Conservation (phyloP, 805 yeast genomes). For the Brettanomyces nanus region DNA sequence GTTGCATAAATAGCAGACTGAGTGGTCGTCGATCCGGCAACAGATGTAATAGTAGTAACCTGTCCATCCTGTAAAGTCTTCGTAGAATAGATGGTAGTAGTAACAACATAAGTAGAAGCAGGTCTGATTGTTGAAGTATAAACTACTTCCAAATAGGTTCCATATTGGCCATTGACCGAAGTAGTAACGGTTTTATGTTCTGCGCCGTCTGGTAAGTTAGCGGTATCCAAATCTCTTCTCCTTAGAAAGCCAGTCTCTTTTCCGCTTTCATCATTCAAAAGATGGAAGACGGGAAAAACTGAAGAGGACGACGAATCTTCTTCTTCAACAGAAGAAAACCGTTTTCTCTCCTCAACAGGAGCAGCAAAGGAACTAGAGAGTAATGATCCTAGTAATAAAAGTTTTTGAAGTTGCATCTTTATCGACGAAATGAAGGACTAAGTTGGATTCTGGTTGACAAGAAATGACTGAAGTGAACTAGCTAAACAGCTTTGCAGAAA, state of each 20-base stretch:
- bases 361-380: not conserved
- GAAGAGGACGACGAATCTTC: not conserved
- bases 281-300: not conserved
- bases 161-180: constrained; percentile 11
- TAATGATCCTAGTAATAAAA: not conserved
- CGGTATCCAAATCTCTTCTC: constrained; percentile 1
- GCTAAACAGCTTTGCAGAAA: too few species aligned
- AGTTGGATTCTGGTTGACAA: too few species aligned
- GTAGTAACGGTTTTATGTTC: constrained; percentile 15
- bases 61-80: constrained; percentile 1
- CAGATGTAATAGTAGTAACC: constrained; percentile 5
- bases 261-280: not conserved
- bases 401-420: not conserved
- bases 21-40: constrained; percentile 1
- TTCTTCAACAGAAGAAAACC: not conserved
- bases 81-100: constrained; percentile 1
- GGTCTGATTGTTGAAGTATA: constrained; percentile 22
- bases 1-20: constrained; percentile 3
- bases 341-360: not conserved
- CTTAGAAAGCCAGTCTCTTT: not conserved
- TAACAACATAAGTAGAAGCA: constrained; percentile 14
- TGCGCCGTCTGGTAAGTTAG: constrained; percentile 7
- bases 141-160: constrained; percentile 16
- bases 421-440: too few species aligned
- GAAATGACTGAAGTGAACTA: too few species aligned